Base-by-base conservation (phyloP, 768 basidiomycete species). In the Epithele typhae region DNA sequence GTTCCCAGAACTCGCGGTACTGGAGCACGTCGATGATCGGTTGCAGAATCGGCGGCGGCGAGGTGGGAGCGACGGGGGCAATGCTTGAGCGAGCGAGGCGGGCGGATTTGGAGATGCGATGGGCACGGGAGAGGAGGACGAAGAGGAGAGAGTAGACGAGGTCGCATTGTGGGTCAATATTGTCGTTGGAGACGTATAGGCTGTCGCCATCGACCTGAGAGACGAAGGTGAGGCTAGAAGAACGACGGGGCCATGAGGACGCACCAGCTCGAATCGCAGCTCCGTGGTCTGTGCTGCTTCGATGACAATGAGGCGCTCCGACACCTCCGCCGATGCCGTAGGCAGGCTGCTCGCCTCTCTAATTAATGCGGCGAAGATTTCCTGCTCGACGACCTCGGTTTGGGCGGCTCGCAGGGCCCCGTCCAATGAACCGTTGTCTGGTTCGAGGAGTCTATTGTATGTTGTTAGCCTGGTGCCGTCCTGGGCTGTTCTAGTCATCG, bases 21-120 rank as follows among this genome's bases (percentile, higher is more conserved):
- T 91, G 90, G 34, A 92, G 64, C 24, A 90, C 56, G 59, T 91
- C 87, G 50, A 91, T 82, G 51, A 91, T 70, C 0, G 86, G 86
- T 33, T 82, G 84, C 14, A 92, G 72, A 30, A 91, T 63, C 2
- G 72, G 70, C 14, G 78, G 75, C n/a, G 70, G 40, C 6, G 55
- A 49, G 4, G 54, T 30, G 30, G 49, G 39, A 10, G 34, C 27
- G 24, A 41, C 55, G 23, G 32, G 63, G 11, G 56, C 47, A 25
- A 60, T 49, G 35, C 61, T 62, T 0, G 62, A 52, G 36, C 49
- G 52, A 18, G 56, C 60, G n/a, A 71, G 60, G 15, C 75, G 73
- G 38, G 60, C 64, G 4, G 57, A 51, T 56, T 80, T 84, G 25
- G 69, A 59, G 45, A 67, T 59, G 9, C 68, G 62, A 63, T 90